Base-by-base conservation (phyloP, 192 early-diverging fungal species). In the Phlyctochytrium arcticum region DNA sequence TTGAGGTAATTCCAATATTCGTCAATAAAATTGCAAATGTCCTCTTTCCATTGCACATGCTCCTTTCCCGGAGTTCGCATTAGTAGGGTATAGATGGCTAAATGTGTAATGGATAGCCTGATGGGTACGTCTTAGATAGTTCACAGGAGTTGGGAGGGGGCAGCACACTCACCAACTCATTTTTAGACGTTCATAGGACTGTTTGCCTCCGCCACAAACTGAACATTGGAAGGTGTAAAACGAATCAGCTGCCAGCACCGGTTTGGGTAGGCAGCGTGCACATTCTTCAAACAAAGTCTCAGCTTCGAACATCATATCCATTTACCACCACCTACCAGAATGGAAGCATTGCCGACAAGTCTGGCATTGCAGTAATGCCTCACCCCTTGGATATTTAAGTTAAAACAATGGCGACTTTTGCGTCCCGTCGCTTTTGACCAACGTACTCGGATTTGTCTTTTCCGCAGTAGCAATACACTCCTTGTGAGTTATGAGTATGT, bases 401-500 rank as follows among this genome's bases (percentile, higher is more conserved):
- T 3, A 21, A 24, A 17, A 6, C 35, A 30, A 23, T 23, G 48
- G n/a, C 10, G 2, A 54, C 0, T 5, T 2, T 9, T 10, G 37
- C 17, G 3, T 53, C 8, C 12, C 31, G 60, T 27, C 12, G 26
- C 6, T 26, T 10, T 0, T 29, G 10, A 5, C 69, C 62, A 23
- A 67, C 76, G 65, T 74, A 80, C 80, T 69, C 50, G 54, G 68
- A 62, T 69, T 86, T 78, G 60, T 81, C 80, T 67, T 80, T 72
- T 12, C 89, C 91, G 37, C 91, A 93, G 59, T 93, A 93, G 69
- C 91, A 93, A 65, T 93, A 93, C 9, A 72, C 67, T 24, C 80
- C 81, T 61, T 93, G n/a, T n/a, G n/a, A n/a, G n/a, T n/a, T n/a
- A n/a, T n/a, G n/a, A n/a, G n/a, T n/a, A n/a, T n/a, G n/a, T n/a